Percentiles rank a stretch among this genome's conserved stretches.
Evolutionary conservation across 2,329 filamentous ascomycete species (phyloP).

Genomic region (Thyridium curvatum): DNA sequence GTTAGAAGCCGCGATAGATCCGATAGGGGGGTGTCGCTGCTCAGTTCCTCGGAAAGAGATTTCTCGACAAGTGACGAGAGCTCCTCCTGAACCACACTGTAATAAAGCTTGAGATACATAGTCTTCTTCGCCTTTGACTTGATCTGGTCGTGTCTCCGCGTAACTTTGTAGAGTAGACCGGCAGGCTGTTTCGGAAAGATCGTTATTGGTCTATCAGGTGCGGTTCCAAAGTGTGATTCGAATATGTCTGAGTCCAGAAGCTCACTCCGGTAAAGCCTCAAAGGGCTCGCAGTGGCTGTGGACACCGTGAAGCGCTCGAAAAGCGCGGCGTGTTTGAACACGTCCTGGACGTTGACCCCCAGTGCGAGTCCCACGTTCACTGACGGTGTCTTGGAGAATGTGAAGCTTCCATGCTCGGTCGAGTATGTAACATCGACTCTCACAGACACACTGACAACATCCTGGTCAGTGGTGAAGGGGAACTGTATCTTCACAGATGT

Average conservation of each 20-base stretch:
- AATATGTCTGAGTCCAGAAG: conserved; percentile 67
- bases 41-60: conserved; percentile 31
- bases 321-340: conserved; percentile 77
- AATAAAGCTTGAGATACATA: conserved; percentile 66
- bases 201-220: conserved; percentile 46
- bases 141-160: conserved; percentile 36
- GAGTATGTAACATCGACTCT: conserved; percentile 72
- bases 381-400: conserved; percentile 54
- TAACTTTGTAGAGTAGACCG: conserved; percentile 74
- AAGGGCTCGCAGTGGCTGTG: conserved; percentile 67
- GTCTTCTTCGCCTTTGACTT: conserved; percentile 31
- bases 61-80: conserved; percentile 45
- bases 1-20: conserved; percentile 41
- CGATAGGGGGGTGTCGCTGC: conserved; percentile 28
- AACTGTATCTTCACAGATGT: conserved; percentile 54
- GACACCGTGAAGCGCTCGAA: conserved; percentile 91
- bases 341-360: conserved; percentile 93
- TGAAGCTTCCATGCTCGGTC: conserved; percentile 59
- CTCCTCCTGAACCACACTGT: conserved; percentile 71
- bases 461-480: conserved; percentile 80
- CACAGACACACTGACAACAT: conserved; percentile 63
- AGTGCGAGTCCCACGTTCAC: conserved; percentile 73
- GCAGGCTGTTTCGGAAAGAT: conserved; percentile 80
- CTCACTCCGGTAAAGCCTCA: conserved; percentile 66
- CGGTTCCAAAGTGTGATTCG: conserved; percentile 52